Base-by-base conservation (phyloP, 257 asterid genomes). In the Gentiana dahurica region DNA sequence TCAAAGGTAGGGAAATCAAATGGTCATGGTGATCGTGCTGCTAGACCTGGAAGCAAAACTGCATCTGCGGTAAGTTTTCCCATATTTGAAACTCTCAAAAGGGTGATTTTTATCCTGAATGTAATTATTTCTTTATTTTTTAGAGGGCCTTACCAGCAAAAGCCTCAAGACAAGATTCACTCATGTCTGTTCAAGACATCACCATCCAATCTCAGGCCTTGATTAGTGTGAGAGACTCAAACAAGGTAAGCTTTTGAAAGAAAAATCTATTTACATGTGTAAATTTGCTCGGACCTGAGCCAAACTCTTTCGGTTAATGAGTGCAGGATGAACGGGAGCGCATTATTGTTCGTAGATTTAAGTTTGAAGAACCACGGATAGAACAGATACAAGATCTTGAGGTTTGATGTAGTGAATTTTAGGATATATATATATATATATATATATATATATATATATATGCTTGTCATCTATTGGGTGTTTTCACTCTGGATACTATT, bases 341-440 rank as follows among this genome's bases (percentile, higher is more conserved):
- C 72, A 72, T 83, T 46, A 65, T 92, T 64, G 89, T 88, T 54
- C 90, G 95, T 59, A 81, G 94, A 73, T 82, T 81, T 65, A 92
- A 92, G 77, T 92, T 88, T 68, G 99, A 92, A 76, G 99, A 92
- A 68, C 60, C 82, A 56, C 99, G 95, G 46, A 59, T 81, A 63
- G 97, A 92, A 78, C 99, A 92, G 75, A 85, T 92, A 72, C 99
- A 92, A 79, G 99, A 92, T 73, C 94, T 88, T 50, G 97, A 92
- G 99, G 99, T 92, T 68, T 73, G 65, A 61, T 41, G 41, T 53
- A 57, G 37, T 59, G 50, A 51, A 37, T 41, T 39, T 41, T 41
- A 41, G 11, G 5, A 10, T 41, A 15, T 41, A 41, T 7, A 10
- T 41, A 41, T 6, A 6, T 1, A 24, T 24, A 24, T 24, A 24